A percentile compares a stretch with the other conserved stretches of the same genome.
These are phyloP conservation scores for Auxenochlorella pyrenoidosa DNA, from an alignment of 139 green algal species.

Conservation along the genomic window DNA sequence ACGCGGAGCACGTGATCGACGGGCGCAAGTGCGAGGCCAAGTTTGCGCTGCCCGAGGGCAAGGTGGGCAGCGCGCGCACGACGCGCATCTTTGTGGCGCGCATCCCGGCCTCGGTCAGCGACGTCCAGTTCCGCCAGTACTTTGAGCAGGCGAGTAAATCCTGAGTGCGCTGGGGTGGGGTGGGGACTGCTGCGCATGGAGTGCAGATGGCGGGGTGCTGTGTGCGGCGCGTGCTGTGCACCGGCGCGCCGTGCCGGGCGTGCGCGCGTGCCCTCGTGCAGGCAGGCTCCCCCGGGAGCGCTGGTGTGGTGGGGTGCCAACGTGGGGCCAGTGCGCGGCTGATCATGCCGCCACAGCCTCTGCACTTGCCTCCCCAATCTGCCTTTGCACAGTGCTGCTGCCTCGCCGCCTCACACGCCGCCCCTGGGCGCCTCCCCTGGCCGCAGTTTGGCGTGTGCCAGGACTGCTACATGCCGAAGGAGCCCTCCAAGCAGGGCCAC, in stretches of 20 bases:
- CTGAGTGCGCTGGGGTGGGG: background rate
- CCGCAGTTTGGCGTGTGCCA: slow-evolving; percentile 77
- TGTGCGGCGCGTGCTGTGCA: no score
- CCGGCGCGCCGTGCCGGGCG: no score
- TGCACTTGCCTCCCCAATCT: no score
- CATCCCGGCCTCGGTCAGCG: slow-evolving; percentile 80
- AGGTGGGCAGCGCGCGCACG: slow-evolving; percentile 47
- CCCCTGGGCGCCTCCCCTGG: no score
- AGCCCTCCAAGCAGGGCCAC: slow-evolving; percentile 81
- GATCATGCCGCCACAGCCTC: no score
- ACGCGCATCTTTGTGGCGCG: slow-evolving; percentile 91
- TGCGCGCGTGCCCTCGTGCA: no score
- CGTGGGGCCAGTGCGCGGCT: no score
- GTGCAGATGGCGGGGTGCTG: no score
- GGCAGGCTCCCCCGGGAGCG: no score
- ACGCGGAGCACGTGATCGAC: slow-evolving; percentile 62
- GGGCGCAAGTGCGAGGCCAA: slow-evolving; percentile 83
- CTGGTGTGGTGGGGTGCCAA: no score
- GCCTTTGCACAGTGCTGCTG: no score
- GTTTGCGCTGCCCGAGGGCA: slow-evolving; percentile 79
- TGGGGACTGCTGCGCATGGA: background rate
- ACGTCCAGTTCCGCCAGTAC: slow-evolving; percentile 83
- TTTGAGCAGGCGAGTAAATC: slow-evolving; percentile 68
- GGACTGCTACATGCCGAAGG: slow-evolving; percentile 92
- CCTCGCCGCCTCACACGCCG: no score